Base-by-base conservation (phyloP, 2,329 filamentous ascomycete species). In the Coleophoma cylindrospora region DNA sequence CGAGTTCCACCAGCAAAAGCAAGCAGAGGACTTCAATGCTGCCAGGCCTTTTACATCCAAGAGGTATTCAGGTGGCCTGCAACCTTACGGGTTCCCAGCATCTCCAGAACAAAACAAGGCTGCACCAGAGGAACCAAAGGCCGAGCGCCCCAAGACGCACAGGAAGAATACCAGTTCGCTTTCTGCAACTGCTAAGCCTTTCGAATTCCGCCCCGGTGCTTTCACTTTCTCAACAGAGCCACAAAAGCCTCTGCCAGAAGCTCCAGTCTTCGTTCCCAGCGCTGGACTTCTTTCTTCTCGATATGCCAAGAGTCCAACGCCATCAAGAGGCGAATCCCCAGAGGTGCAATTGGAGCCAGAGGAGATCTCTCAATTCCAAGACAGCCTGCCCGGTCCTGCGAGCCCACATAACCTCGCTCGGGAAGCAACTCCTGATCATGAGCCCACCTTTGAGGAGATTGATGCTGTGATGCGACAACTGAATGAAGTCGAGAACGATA, bases 401-500 rank as follows among this genome's bases (percentile, higher is more conserved):
- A 57, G 50, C 37, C 50, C 57, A 19, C 53, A 55, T 14, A 43
- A 43, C 5, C 53, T 58, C 33, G n/a, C 47, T 36, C 51, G 45
- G 12, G 51, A 58, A 17, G 21, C 34, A 22, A 37, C 40, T 14
- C n/a, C 49, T 13, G 48, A 52, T 15, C 57, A 50, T 13, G 58
- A 61, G 40, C 58, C 55, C 7, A 74, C 84, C 0, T 89, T 89
- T 59, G 86, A 92, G 58, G 91, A 96, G 64, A 91, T 96, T 61
- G 91, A 96, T 71, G 89, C 87, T 41, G 84, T 96, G 47, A 96
- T 97, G 90, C 82, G 86, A 56, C 86, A 94, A 53, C 79, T 96
- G 60, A 86, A 90, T 60, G 79, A 84, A 51, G 40, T 36, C 7
- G 52, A 57, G 33, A 22, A 27, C 12, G 34, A 50, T 7, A 27